phyloP scores from a whole-genome alignment of 2,329 filamentous ascomycete species.

The Aureobasidium pullulans region DNA sequence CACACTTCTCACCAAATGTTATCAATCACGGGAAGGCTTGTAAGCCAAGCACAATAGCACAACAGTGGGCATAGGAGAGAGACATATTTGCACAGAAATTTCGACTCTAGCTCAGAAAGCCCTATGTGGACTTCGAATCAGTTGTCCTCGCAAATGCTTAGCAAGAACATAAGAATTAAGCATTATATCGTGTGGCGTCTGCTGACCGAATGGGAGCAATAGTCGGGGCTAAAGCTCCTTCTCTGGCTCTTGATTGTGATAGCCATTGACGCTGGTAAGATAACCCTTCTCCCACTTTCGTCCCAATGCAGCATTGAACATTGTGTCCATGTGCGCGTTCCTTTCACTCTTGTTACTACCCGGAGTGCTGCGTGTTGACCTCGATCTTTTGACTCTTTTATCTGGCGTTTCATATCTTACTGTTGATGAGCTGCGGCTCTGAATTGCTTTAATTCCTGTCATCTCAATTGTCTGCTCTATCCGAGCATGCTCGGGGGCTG shows the following conservation, averaged over 20 bases:
- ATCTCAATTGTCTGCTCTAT: not conserved
- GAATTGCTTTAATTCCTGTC: not conserved
- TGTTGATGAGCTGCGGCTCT: not conserved
- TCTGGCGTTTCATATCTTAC: not conserved
- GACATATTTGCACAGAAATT: no score
- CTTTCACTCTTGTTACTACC: constrained; percentile 16
- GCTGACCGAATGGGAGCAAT: not conserved
- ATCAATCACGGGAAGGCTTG: no score
- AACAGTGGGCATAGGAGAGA: no score
- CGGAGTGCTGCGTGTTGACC: constrained; percentile 8
- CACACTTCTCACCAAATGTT: not conserved
- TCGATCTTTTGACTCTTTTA: not conserved
- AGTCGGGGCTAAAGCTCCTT: constrained; percentile 20
- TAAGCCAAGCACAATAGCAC: no score
- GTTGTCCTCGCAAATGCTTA: no score
- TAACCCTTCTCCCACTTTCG: constrained; percentile 21
- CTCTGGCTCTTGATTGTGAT: constrained; percentile 21
- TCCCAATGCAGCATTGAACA: constrained; percentile 22
- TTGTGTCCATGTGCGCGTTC: constrained; percentile 15
- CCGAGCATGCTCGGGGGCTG: not conserved
- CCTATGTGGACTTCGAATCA: no score
- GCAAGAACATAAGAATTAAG: no score
- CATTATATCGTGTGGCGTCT: no score
- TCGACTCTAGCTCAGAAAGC: no score
- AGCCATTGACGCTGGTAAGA: constrained; percentile 25